Base-by-base conservation (phyloP, 2,329 filamentous ascomycete genomes). In the Emericellopsis cladophorae region DNA sequence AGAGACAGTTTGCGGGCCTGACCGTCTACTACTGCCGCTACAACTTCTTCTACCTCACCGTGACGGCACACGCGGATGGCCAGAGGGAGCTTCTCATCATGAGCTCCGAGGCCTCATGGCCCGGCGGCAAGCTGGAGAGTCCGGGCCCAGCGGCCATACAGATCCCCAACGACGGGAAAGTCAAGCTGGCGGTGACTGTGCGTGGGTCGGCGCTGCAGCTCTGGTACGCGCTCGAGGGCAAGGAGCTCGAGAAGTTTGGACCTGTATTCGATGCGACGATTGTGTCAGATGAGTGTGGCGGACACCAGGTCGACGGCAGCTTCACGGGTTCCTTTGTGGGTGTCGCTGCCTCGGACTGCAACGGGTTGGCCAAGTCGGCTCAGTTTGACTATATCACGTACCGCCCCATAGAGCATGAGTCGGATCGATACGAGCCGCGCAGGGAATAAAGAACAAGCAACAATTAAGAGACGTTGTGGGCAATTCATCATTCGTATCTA, bases 31-130 rank as follows among this genome's bases (percentile, higher is more conserved):
- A 80, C 57, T 74, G 69, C 50, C 72, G 75, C 4, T 79, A 64
- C 58, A 80, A 80, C 55, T 80, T 79, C 56, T 79, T 77, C 60
- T 80, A 79, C 48, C 61, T 80, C 6, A 66, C 72, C 0, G 70
- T 80, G 2, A 74, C 74, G 3, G 74, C 74, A 0, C 58, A 74
- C 48, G 58, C 67, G 0, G 67, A 76, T 41, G 74, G 74, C 1
- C 59, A 70, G 45, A 66, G 76, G 9, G 75, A 80, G 53, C 59
- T 80, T 7, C 64, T 76, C 14, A 66, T 79, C 42, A 54, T 76
- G 51, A 64, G 61, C 16, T 78, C 74, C 0, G 72, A 79, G 48
- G 67, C 59, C 0, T 76, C 73, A 0, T 78, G 60, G 56, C 75
- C 75, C 0, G 59, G 68, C 4, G 68, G 72, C 4, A 55, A 60